These are phyloP conservation scores for Ormosia semicastrata DNA, from an alignment of 306 rosid species.

Conservation along the genomic window DNA sequence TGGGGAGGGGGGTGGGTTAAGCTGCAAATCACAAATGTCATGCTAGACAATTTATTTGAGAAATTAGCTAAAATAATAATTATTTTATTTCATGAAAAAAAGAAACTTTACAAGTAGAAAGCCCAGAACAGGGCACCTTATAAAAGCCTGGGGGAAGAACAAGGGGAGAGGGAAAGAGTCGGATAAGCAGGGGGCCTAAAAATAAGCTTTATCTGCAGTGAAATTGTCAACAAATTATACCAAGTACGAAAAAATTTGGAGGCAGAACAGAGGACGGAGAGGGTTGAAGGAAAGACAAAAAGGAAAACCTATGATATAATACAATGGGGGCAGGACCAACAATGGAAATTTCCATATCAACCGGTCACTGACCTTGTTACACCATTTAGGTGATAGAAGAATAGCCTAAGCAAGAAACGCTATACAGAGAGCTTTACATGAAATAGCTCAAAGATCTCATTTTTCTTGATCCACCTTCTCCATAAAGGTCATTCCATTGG, in stretches of 20 bases:
- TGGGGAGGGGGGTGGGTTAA: not conserved
- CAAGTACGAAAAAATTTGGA: slow-evolving; percentile 20
- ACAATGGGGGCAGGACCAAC: slow-evolving; percentile 30
- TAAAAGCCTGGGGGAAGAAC: not conserved
- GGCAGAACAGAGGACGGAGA: not conserved
- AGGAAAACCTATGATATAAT: slow-evolving; percentile 34
- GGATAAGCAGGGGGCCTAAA: slow-evolving; percentile 22
- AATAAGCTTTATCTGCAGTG: slow-evolving; percentile 26
- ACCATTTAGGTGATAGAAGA: slow-evolving; percentile 38
- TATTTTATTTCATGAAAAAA: slow-evolving; percentile 19
- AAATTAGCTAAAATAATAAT: slow-evolving; percentile 8
- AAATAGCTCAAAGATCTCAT: slow-evolving; percentile 91
- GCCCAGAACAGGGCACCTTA: slow-evolving; percentile 16
- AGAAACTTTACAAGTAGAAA: slow-evolving; percentile 34
- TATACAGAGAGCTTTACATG: slow-evolving; percentile 76
- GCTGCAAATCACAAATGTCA: not conserved
- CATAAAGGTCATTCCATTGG: slow-evolving; percentile 97
- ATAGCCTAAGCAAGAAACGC: slow-evolving; percentile 42
- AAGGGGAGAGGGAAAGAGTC: not conserved
- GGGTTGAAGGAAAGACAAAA: slow-evolving; percentile 10
- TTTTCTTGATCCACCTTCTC: slow-evolving; percentile 98
- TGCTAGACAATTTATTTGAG: not conserved
- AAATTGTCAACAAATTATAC: slow-evolving; percentile 11
- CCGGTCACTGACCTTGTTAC: slow-evolving; percentile 16
- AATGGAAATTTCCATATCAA: slow-evolving; percentile 24